Base-by-base conservation (phyloP, 2,329 filamentous ascomycete species). In the Hypoxylon sp. region DNA sequence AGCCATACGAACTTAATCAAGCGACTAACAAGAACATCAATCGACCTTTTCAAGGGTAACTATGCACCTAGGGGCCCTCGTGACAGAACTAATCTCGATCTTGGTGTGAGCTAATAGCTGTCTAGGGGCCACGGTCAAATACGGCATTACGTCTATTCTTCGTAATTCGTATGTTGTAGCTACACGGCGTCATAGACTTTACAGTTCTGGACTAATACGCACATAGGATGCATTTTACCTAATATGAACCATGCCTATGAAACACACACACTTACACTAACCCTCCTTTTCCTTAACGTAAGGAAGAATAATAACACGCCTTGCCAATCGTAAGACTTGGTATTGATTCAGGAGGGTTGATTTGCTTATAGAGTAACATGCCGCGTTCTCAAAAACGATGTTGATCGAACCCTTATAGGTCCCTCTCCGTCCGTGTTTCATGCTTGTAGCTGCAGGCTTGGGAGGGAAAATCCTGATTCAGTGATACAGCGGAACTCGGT, bases 31-130 rank as follows among this genome's bases (percentile, higher is more conserved):
- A 50, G 17, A 17, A 48, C 13, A 10, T 2, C 30, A 49, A 14
- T n/a, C n/a, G 13, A 17, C n/a, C 6, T 7, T 13, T 25, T 28
- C 46, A 19, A 48, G 28, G 57, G 57, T 57, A 51, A 61, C 9
- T 48, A 60, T 48, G 45, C 30, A 43, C 11, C 41, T 45, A 28
- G 46, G 19, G 23, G 32, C 17, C 55, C 63, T 52, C 66, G 59
- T 66, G 66, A 69, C 62, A 48, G 36, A 32, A 13, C 50, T 57
- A 59, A 69, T 69, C 66, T 69, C 66, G 66, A 69, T 69, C 59
- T 45, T 53, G 34, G 4, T 36, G 32, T 34, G 46, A 49, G 58
- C 45, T 25, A 49, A 56, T 36, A 66, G 46, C 56, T 41, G n/a
- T 59, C 34, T 38, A n/a, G 60, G 50, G 41, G 19, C 43, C 9